phyloP scores from a whole-genome alignment of 2,329 filamentous ascomycete genomes.

The Canariomyces notabilis region DNA sequence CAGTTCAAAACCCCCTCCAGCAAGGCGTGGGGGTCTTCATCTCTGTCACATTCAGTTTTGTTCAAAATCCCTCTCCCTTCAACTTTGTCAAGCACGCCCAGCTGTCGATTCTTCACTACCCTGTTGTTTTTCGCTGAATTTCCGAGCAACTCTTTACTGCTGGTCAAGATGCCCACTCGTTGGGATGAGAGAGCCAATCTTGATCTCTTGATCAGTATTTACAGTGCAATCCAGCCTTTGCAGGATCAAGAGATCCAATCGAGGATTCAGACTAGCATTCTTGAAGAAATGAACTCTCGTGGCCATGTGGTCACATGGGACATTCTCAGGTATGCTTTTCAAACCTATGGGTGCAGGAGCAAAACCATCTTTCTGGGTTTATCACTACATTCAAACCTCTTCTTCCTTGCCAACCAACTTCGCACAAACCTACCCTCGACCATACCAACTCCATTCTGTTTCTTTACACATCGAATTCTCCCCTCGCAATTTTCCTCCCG shows the following conservation, averaged over 20 bases:
- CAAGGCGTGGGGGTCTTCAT: no score
- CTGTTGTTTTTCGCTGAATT: background rate
- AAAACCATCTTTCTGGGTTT: background rate
- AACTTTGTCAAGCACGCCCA: background rate
- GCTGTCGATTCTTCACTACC: background rate
- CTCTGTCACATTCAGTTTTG: background rate
- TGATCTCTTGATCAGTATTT: slow-evolving; percentile 25
- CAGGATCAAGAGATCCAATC: slow-evolving; percentile 23
- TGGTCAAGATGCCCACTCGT: slow-evolving; percentile 10
- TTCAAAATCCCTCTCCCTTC: background rate
- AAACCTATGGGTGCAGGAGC: background rate
- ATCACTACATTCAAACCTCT: background rate
- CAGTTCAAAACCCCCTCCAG: no score
- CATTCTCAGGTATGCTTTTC: slow-evolving; percentile 21
- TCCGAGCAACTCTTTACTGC: no score
- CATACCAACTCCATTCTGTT: background rate
- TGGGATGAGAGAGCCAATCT: slow-evolving; percentile 7
- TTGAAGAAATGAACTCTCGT: slow-evolving; percentile 20
- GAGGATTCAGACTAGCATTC: slow-evolving; percentile 22
- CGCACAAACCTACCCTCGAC: background rate
- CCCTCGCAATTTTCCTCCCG: background rate
- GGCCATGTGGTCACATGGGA: slow-evolving; percentile 25
- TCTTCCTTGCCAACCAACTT: background rate
- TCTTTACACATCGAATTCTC: background rate
- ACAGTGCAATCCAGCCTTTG: slow-evolving; percentile 13